Percentiles rank a stretch among this genome's conserved stretches.
phyloP scores from a whole-genome alignment of 345 rosid genomes.

The Brassica carinata region DNA sequence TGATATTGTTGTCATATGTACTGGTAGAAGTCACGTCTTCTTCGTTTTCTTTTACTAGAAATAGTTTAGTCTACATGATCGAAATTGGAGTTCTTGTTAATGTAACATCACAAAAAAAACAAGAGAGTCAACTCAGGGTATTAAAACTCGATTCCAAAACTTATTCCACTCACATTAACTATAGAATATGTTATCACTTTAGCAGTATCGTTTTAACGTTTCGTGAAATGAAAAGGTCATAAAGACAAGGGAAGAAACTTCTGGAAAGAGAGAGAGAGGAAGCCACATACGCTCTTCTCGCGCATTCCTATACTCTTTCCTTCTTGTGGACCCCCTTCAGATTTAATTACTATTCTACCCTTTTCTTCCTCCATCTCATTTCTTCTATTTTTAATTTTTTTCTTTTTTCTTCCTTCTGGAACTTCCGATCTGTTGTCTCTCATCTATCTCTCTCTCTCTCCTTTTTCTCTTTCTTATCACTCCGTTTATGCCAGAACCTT shows the following conservation, averaged over 20 bases:
- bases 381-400: not conserved
- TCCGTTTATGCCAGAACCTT: constrained; percentile 65
- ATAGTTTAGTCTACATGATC: not conserved
- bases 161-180: constrained; percentile 32
- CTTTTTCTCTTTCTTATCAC: constrained; percentile 41
- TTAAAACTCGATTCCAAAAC: constrained; percentile 1
- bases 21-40: too few relatives aligned
- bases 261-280: constrained; percentile 52
- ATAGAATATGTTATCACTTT: constrained; percentile 21
- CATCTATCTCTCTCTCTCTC: constrained; percentile 14
- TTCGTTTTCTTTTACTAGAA: not conserved
- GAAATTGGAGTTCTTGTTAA: not conserved
- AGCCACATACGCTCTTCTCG: constrained; percentile 40
- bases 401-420: constrained; percentile 43
- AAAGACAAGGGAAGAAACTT: constrained; percentile 42
- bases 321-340: constrained; percentile 33
- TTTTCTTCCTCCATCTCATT: constrained; percentile 7
- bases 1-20: not conserved
- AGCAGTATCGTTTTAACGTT: not conserved
- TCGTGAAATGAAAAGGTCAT: not conserved
- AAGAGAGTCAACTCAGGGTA: constrained; percentile 12
- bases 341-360: constrained; percentile 25
- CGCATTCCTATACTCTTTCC: constrained; percentile 40
- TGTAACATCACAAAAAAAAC: not conserved
- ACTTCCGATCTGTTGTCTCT: constrained; percentile 42